Percentiles rank a stretch among this genome's conserved stretches.
Conservation (phyloP, 176 grass and related monocot species). For the Aegilops longissima region DNA sequence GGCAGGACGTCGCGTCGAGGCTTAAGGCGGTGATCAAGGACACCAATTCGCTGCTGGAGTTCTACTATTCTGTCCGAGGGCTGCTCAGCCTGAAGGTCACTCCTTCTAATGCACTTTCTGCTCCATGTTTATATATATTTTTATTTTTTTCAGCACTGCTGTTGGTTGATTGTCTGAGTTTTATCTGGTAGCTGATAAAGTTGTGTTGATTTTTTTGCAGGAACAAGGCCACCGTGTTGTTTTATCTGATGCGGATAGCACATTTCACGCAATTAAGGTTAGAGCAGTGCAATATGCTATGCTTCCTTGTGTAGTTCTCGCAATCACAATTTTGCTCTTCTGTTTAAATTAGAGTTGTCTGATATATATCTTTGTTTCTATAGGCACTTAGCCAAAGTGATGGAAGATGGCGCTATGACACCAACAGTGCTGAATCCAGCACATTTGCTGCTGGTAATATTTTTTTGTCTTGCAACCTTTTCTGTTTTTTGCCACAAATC, state of each 20-base stretch:
- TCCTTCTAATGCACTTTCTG: background rate
- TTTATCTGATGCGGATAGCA: constrained; percentile 62
- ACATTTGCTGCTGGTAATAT: constrained; percentile 84
- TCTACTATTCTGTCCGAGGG: constrained; percentile 74
- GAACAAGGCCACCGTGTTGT: constrained; percentile 61
- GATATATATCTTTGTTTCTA: constrained; percentile 27
- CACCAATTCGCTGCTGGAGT: constrained; percentile 70
- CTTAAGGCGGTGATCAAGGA: constrained; percentile 77
- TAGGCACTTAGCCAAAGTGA: constrained; percentile 96
- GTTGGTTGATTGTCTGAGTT: background rate
- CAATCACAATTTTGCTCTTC: background rate
- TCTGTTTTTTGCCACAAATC: background rate
- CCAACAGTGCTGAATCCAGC: constrained; percentile 88
- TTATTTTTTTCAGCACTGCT: background rate
- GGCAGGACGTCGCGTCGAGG: constrained; percentile 56
- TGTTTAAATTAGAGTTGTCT: constrained; percentile 4
- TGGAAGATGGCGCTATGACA: constrained; percentile 91
- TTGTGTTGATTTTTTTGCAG: constrained; percentile 36
- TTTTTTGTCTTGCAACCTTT: background rate
- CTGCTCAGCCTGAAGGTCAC: constrained; percentile 78
- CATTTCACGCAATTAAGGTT: constrained; percentile 96
- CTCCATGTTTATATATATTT: background rate
- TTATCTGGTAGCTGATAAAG: background rate
- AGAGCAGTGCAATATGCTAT: background rate
- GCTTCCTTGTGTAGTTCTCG: background rate